phyloP scores from a whole-genome alignment of 768 basidiomycete species.

The Sarcomyxa edulis region DNA sequence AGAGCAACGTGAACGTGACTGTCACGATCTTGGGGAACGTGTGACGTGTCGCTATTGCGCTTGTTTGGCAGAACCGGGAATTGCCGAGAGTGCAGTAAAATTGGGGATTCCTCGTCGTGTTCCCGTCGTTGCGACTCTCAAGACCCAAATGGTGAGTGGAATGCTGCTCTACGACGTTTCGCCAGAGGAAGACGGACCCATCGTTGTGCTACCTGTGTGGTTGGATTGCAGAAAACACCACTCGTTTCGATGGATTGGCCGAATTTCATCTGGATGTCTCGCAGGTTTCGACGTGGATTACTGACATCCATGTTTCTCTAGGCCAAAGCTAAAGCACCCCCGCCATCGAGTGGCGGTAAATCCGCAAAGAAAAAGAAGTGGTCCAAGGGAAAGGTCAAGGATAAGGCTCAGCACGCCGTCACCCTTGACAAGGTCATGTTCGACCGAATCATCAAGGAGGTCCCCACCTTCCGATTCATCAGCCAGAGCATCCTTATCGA shows the following conservation, averaged over 20 bases:
- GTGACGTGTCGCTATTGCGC: too few species aligned
- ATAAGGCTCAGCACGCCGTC: constrained; percentile 98
- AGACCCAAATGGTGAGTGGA: too few species aligned
- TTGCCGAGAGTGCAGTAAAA: too few species aligned
- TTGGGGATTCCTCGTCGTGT: too few species aligned
- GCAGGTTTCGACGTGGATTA: constrained; percentile 7
- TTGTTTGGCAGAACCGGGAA: too few species aligned
- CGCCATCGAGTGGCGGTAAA: constrained; percentile 73
- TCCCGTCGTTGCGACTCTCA: too few species aligned
- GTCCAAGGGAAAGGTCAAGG: constrained; percentile 99
- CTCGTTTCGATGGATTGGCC: constrained; percentile 31
- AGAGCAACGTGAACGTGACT: constrained; percentile 1
- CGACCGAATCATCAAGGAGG: constrained; percentile 96
- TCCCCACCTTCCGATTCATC: constrained; percentile 99
- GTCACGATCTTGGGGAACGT: too few species aligned
- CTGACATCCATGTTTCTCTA: constrained; percentile 22
- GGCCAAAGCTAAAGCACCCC: constrained; percentile 78
- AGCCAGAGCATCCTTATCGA: constrained; percentile 97
- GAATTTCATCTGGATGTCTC: constrained; percentile 28
- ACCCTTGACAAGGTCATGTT: constrained; percentile 88
- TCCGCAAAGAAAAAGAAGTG: constrained; percentile 99
- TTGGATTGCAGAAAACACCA: too few species aligned
- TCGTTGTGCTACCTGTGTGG: too few species aligned
- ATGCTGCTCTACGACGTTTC: too few species aligned
- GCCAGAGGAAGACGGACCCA: too few species aligned